Evolutionary conservation across 768 basidiomycete species (phyloP).

Genomic region (Russula ochroleuca): DNA sequence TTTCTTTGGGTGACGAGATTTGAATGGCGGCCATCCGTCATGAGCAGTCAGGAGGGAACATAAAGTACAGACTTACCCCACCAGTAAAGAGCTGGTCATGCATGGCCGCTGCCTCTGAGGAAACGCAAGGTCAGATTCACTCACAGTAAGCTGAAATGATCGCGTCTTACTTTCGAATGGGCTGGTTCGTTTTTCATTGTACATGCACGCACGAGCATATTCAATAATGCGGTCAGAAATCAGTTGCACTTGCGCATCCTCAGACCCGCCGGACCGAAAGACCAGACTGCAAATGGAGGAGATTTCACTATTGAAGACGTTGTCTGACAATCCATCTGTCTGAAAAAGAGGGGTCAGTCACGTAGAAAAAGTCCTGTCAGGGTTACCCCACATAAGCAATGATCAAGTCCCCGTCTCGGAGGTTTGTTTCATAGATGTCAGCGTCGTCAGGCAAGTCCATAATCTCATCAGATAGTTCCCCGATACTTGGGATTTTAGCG

Average conservation of each 20-base stretch:
- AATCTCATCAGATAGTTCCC: conserved; percentile 28
- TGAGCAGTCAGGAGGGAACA: conserved; percentile 14
- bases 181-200: conserved; percentile 55
- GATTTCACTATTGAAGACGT: conserved; percentile 64
- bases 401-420: conserved; percentile 52
- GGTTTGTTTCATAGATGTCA: conserved; percentile 42
- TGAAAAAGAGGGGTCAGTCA: conserved; percentile 28
- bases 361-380: neutral
- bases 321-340: conserved; percentile 56
- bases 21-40: conserved; percentile 1
- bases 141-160: neutral
- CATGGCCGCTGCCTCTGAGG: conserved; percentile 56
- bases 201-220: conserved; percentile 68
- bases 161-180: conserved; percentile 65
- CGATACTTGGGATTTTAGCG: conserved; percentile 35
- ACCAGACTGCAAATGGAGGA: conserved; percentile 64
- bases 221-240: conserved; percentile 72
- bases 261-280: conserved; percentile 39
- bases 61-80: conserved; percentile 53
- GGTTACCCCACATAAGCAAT: conserved; percentile 44
- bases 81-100: conserved; percentile 64
- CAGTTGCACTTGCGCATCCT: conserved; percentile 58
- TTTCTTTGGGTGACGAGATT: conserved; percentile 47
- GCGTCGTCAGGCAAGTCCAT: conserved; percentile 43
- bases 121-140: conserved; percentile 3